These are phyloP conservation scores for Plasmodium gallinaceum DNA, from an alignment of 169 alveolate species.

Conservation along the genomic window DNA sequence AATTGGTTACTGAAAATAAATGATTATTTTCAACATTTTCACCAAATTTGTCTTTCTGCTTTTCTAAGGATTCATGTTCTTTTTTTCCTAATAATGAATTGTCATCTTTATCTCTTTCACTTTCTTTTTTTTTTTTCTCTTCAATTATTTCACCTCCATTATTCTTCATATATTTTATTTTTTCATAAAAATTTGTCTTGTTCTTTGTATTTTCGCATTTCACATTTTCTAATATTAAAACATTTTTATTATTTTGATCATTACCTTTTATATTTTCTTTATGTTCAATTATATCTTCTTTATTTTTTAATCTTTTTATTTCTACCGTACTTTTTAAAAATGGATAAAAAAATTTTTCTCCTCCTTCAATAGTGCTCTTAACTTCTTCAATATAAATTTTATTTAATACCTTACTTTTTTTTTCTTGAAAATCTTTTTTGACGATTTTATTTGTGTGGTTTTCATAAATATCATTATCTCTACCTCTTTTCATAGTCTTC, in stretches of 20 bases:
- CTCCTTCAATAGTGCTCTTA: background rate
- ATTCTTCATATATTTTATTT: slow-evolving; percentile 1
- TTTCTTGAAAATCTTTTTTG: background rate
- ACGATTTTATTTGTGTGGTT: background rate
- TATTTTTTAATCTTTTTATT: background rate
- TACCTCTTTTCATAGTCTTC: background rate
- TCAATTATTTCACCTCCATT: slow-evolving; percentile 1
- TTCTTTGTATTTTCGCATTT: background rate
- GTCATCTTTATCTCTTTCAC: background rate
- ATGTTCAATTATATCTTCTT: background rate
- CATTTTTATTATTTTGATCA: background rate
- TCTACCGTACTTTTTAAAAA: background rate
- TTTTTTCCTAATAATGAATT: slow-evolving; percentile 19
- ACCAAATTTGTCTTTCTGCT: slow-evolving; percentile 5
- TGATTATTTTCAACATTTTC: slow-evolving; percentile 11
- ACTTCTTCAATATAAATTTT: slow-evolving; percentile 38
- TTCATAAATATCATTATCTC: background rate
- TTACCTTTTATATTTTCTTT: background rate
- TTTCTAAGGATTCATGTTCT: slow-evolving; percentile 39
- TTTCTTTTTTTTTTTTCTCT: background rate
- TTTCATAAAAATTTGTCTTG: background rate
- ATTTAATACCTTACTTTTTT: background rate
- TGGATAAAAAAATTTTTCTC: slow-evolving; percentile 18
- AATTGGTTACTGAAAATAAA: slow-evolving; percentile 6
- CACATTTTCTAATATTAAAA: background rate